Percentiles rank a stretch among this genome's conserved stretches.
These are phyloP conservation scores for Astragalus membranaceus DNA, from an alignment of 306 rosid genomes.

Conservation along the genomic window DNA sequence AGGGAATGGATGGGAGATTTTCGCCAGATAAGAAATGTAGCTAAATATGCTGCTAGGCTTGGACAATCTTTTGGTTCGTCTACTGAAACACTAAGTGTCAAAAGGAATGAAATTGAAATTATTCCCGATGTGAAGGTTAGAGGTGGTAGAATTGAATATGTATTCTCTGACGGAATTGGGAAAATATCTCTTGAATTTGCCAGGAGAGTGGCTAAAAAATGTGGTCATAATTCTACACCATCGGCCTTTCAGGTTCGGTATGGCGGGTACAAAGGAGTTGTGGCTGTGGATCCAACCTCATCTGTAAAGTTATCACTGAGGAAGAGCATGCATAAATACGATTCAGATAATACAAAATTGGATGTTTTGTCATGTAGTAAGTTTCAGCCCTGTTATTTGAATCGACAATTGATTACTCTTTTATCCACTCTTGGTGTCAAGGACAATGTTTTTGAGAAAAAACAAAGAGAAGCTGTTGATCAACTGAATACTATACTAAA, in stretches of 20 bases:
- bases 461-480: conserved; percentile 50
- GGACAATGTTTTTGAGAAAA: conserved; percentile 55
- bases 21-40: conserved; percentile 63
- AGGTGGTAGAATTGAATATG: conserved; percentile 20
- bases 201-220: conserved; percentile 57
- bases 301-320: conserved; percentile 56
- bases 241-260: conserved; percentile 91
- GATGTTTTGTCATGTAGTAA: conserved; percentile 74
- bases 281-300: conserved; percentile 78
- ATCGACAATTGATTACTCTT: conserved; percentile 72
- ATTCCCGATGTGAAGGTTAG: conserved; percentile 44
- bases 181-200: conserved; percentile 76
- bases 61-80: conserved; percentile 94
- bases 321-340: conserved; percentile 70
- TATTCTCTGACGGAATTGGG: conserved; percentile 89
- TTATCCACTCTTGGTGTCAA: conserved; percentile 68
- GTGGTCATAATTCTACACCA: conserved; percentile 45
- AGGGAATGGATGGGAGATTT: conserved; percentile 74
- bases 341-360: conserved; percentile 44
- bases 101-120: conserved; percentile 37
- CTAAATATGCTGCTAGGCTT: conserved; percentile 86
- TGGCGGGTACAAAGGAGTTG: conserved; percentile 89
- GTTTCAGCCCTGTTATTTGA: conserved; percentile 65
- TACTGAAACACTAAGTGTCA: conserved; percentile 60
- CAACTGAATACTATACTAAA: conserved; percentile 56